phyloP scores from a whole-genome alignment of 257 asterid genomes.

The Orobanche coerulescens region DNA sequence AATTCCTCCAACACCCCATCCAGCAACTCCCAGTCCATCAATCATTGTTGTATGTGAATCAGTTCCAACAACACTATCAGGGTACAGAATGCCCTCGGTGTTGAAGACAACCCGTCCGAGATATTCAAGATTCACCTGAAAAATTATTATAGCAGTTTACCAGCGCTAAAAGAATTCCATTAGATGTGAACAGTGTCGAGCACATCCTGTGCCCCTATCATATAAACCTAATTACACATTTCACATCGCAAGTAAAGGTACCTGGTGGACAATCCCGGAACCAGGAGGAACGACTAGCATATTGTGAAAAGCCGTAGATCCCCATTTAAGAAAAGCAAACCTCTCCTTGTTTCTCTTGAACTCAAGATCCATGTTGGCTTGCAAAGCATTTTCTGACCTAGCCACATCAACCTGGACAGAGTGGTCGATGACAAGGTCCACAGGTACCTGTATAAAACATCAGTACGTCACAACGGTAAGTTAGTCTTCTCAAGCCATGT shows the following conservation, averaged over 20 bases:
- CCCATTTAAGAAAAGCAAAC: slow-evolving; percentile 94
- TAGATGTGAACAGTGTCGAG: not conserved
- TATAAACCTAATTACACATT: slow-evolving; percentile 12
- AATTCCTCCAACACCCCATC: slow-evolving; percentile 98
- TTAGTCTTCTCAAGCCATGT: not conserved
- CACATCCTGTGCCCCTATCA: not conserved
- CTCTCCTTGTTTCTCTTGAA: slow-evolving; percentile 83
- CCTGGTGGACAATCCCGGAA: slow-evolving; percentile 97
- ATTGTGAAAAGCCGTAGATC: slow-evolving; percentile 74
- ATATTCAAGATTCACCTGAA: slow-evolving; percentile 86
- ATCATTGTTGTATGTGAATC: slow-evolving; percentile 96
- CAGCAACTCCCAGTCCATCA: slow-evolving; percentile 91
- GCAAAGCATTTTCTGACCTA: slow-evolving; percentile 86
- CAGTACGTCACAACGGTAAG: not conserved
- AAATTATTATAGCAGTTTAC: slow-evolving; percentile 3
- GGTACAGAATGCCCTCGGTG: slow-evolving; percentile 64
- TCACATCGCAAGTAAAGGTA: slow-evolving; percentile 17
- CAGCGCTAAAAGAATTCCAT: not conserved
- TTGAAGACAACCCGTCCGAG: slow-evolving; percentile 93
- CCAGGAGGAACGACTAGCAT: slow-evolving; percentile 99
- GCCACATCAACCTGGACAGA: slow-evolving; percentile 93
- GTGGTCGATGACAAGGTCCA: slow-evolving; percentile 91
- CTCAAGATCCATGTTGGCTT: slow-evolving; percentile 84
- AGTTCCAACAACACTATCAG: slow-evolving; percentile 93
- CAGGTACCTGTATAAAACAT: slow-evolving; percentile 63